These are phyloP conservation scores for Penicillium polonicum DNA, from an alignment of 2,329 filamentous ascomycete species.

Conservation along the genomic window DNA sequence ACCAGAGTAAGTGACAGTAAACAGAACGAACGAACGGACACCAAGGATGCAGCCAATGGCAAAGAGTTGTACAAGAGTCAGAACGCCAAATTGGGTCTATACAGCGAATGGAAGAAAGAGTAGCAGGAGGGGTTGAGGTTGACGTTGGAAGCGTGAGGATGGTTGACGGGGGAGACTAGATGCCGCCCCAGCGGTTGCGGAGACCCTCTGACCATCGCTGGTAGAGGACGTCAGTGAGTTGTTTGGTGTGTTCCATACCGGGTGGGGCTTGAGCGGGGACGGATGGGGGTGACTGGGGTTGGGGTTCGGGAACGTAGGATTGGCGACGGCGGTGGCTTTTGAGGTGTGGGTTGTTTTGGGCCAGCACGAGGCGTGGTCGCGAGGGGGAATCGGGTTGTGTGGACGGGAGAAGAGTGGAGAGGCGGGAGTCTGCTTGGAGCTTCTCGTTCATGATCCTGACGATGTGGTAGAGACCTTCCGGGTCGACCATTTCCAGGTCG, in stretches of 20 bases:
- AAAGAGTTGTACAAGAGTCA: constrained; percentile 22
- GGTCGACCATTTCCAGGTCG: constrained; percentile 79
- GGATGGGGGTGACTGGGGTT: constrained; percentile 39
- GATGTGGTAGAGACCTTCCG: constrained; percentile 84
- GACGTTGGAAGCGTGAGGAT: neutral
- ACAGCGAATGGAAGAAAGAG: constrained; percentile 27
- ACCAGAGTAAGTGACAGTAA: constrained; percentile 12
- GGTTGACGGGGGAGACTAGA: constrained; percentile 17
- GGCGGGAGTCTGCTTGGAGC: constrained; percentile 53
- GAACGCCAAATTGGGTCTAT: constrained; percentile 31
- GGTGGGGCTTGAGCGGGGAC: constrained; percentile 57
- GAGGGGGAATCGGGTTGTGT: constrained; percentile 45
- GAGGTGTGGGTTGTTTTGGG: constrained; percentile 80
- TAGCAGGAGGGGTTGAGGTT: neutral
- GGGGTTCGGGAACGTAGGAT: constrained; percentile 38
- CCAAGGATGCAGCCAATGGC: constrained; percentile 24
- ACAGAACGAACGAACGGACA: constrained; percentile 20
- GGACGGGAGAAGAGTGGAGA: constrained; percentile 39
- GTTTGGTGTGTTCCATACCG: constrained; percentile 89
- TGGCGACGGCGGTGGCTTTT: constrained; percentile 73
- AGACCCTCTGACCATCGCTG: constrained; percentile 85
- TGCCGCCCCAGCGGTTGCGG: constrained; percentile 63
- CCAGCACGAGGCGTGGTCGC: constrained; percentile 68
- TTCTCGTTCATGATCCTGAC: constrained; percentile 74
- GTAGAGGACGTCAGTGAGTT: constrained; percentile 88